Percentiles rank a stretch among this genome's conserved stretches.
These are phyloP conservation scores for Dentipellis fragilis DNA, from an alignment of 768 basidiomycete species.

Conservation along the genomic window DNA sequence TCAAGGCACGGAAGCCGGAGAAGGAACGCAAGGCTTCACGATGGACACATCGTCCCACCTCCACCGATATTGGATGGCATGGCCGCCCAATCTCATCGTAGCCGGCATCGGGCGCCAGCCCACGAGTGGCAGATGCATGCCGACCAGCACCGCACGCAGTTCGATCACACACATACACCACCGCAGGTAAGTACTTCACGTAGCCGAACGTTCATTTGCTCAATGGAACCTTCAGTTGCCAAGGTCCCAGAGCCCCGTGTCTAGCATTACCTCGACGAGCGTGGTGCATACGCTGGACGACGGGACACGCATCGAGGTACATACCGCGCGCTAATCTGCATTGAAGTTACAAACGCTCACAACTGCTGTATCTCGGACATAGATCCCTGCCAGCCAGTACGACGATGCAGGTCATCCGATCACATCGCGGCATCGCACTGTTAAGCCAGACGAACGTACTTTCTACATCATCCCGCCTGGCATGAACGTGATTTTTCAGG, in stretches of 20 bases:
- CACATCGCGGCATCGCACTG: neutral
- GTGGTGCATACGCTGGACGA: slow-evolving; percentile 9
- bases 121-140: neutral
- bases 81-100: too few species aligned
- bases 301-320: slow-evolving; percentile 8
- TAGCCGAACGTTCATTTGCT: too few species aligned
- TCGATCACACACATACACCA: too few species aligned
- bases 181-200: too few species aligned
- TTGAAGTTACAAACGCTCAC: neutral
- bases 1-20: slow-evolving; percentile 2
- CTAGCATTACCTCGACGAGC: slow-evolving; percentile 9
- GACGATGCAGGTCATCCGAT: neutral
- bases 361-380: neutral
- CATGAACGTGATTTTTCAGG: slow-evolving; percentile 14
- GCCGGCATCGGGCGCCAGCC: neutral
- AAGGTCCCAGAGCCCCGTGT: neutral
- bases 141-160: neutral
- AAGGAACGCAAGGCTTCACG: neutral
- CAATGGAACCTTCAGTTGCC: neutral
- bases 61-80: too few species aligned
- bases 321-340: neutral
- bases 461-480: slow-evolving; percentile 14
- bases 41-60: neutral
- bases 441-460: slow-evolving; percentile 4
- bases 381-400: neutral